Evolutionary conservation across 2,329 filamentous ascomycete species (phyloP), one percentile per base, ranked within the genome.

Genomic region (Didymella glomerata): DNA sequence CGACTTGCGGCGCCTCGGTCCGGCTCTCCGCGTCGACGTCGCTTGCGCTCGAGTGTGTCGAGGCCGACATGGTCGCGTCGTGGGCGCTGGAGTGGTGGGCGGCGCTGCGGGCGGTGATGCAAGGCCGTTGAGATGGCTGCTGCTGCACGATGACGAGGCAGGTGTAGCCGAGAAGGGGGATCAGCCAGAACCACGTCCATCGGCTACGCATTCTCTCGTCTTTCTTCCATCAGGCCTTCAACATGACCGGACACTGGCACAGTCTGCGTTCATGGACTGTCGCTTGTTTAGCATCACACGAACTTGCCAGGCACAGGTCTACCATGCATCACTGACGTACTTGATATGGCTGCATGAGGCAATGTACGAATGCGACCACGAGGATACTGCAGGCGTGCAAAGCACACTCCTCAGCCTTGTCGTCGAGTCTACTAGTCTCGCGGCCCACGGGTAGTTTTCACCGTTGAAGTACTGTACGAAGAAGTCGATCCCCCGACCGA

Each of bases 1-100:
- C 89, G n/a, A 77, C 60, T 16, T 66, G 64, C 30, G 73, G 74
- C 63, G 63, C 60, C 10, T 68, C 67, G 18, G 48, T 61, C 28
- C 65, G 65, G 41, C 45, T 56, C 30, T 61, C 63, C 2, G 57
- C 53, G 41, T 74, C 69, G 36, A 68, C 68, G 45, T 73, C 60
- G 6, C 63, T 70, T 47, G 67, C 68, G 63, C 73, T 75, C 65
- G 74, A 74, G 57, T 67, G 53, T n/a, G 67, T 65, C 47, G 71
- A 71, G 25, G 60, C 62, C 55, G 71, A 68, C 71, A 74, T 74
- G 54, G 32, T 58, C 41, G 59, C 47, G 30, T 53, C 10, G 45
- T 46, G 45, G 45, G 30, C 38, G 55, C 45, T 20, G 36, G 36
- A 20, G 52, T 20, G 14, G 32, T 52, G 30, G 57, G 34, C 38